These are phyloP conservation scores for Aspergillus felis DNA, from an alignment of 2,329 filamentous ascomycete species.

Conservation along the genomic window DNA sequence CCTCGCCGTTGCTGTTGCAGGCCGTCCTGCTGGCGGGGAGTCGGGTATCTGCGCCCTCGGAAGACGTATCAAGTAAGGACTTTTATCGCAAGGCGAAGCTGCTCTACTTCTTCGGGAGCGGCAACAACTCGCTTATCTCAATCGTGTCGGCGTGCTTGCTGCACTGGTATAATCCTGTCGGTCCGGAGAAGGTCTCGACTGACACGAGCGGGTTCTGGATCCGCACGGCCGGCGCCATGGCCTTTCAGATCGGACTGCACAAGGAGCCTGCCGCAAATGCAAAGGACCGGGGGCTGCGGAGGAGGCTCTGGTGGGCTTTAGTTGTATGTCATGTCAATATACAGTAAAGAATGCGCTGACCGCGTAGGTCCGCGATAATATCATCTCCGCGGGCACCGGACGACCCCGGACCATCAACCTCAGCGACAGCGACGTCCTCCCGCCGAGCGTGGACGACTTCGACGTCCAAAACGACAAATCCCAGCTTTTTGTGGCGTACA, in stretches of 20 bases:
- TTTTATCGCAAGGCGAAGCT: constrained; percentile 31
- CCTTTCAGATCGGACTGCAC: constrained; percentile 43
- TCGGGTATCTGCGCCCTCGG: constrained; percentile 31
- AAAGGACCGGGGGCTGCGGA: constrained; percentile 34
- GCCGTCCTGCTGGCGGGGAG: constrained; percentile 42
- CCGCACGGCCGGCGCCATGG: constrained; percentile 38
- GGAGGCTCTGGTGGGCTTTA: constrained; percentile 44
- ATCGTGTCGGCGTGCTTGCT: constrained; percentile 37
- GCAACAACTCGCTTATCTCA: constrained; percentile 37
- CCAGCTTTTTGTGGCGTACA: constrained; percentile 37
- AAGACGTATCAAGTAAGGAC: constrained; percentile 28
- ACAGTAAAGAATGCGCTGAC: not conserved
- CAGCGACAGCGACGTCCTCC: constrained; percentile 37
- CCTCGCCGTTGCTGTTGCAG: constrained; percentile 27
- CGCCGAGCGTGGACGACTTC: constrained; percentile 36
- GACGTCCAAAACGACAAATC: constrained; percentile 22
- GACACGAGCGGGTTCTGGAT: constrained; percentile 44
- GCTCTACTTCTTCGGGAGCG: constrained; percentile 31
- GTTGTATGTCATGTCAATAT: constrained; percentile 27
- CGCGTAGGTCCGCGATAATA: constrained; percentile 32
- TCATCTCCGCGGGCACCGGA: constrained; percentile 41
- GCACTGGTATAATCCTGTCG: constrained; percentile 44
- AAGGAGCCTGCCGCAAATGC: constrained; percentile 34
- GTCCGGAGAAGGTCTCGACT: constrained; percentile 37
- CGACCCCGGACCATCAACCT: constrained; percentile 40